Conservation (phyloP, 345 rosid species). For the Turnera subulata region DNA sequence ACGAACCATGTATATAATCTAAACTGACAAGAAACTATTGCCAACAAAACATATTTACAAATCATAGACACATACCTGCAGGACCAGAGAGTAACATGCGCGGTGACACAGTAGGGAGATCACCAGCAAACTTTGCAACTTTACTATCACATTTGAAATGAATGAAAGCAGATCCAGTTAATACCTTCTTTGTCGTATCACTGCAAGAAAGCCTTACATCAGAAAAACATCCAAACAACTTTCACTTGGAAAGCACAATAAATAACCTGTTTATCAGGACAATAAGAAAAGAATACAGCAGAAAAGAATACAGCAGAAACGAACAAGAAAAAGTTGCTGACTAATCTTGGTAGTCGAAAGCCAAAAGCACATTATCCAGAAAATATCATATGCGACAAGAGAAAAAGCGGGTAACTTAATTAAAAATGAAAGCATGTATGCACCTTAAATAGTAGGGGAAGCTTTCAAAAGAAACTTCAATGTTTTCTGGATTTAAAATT, state of each 20-base stretch:
- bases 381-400: background rate
- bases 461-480: constrained; percentile 71
- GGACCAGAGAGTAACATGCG: constrained; percentile 95
- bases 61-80: constrained; percentile 46
- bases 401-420: background rate
- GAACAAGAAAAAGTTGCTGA: background rate
- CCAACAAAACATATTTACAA: background rate
- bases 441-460: constrained; percentile 93
- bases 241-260: background rate
- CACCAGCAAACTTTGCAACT: constrained; percentile 61
- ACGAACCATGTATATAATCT: background rate
- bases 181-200: constrained; percentile 79
- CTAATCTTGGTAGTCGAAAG: background rate
- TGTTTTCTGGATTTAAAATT: constrained; percentile 51
- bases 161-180: constrained; percentile 66
- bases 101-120: constrained; percentile 71
- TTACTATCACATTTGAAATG: constrained; percentile 71
- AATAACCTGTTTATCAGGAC: background rate
- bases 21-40: constrained; percentile 1
- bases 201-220: constrained; percentile 41
- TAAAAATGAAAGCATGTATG: background rate
- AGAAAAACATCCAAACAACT: background rate
- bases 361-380: background rate
- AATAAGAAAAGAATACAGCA: background rate
- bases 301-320: background rate